phyloP scores from a whole-genome alignment of 495 filamentous ascomycete genomes.

The Pseudevernia furfuracea region DNA sequence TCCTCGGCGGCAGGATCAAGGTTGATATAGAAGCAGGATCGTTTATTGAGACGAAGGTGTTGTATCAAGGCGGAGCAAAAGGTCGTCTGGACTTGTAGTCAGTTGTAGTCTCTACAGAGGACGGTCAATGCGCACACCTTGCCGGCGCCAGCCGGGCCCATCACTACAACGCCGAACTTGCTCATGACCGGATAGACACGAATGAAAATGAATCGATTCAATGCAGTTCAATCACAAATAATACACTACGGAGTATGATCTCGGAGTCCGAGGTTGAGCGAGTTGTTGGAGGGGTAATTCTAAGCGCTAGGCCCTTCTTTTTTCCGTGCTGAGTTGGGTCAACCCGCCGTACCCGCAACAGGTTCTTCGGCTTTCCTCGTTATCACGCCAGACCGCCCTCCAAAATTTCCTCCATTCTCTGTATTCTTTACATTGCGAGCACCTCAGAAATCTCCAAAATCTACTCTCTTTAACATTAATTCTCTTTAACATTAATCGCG shows the following conservation, averaged over 20 bases:
- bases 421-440: neutral
- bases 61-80: conserved; percentile 91
- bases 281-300: neutral
- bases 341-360: neutral
- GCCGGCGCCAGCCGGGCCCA: conserved; percentile 84
- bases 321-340: too few relatives aligned
- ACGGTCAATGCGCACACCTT: conserved; percentile 48
- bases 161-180: conserved; percentile 88
- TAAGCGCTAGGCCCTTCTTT: neutral
- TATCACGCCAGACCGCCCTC: neutral
- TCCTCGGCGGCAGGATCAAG: conserved; percentile 93
- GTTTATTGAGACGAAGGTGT: conserved; percentile 78
- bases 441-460: too few relatives aligned
- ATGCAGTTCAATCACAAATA: neutral
- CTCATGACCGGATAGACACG: conserved; percentile 52
- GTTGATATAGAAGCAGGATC: conserved; percentile 94
- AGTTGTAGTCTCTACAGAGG: conserved; percentile 2
- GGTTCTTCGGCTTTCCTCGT: neutral
- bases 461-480: neutral
- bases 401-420: neutral
- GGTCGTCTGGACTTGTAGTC: conserved; percentile 55
- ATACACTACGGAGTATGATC: too few relatives aligned
- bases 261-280: neutral
- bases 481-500: neutral
- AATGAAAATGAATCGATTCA: neutral